Base-by-base conservation (phyloP, 2,329 filamentous ascomycete genomes). In the Pseudocercospora vitis region DNA sequence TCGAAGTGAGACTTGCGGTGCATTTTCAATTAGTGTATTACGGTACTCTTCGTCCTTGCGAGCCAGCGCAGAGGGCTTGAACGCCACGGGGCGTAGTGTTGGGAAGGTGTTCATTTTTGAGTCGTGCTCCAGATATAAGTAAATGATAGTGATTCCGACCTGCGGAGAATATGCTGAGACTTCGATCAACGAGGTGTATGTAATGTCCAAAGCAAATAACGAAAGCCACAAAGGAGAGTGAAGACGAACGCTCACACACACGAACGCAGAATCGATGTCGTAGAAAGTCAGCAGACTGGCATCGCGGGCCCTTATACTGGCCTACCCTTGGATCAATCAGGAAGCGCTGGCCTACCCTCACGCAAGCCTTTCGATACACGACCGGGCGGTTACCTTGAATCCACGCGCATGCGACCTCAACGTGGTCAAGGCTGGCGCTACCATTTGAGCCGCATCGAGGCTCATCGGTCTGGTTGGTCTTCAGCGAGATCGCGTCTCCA, bases 21-120 rank as follows among this genome's bases (percentile, higher is more conserved):
- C 73, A 65, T 84, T 80, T 73, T 85, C 81, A 54, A 84, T 78
- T 76, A 85, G 79, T 58, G 82, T 84, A 80, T 85, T 84, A 80
- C 85, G 80, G 58, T 73, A 70, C 45, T 32, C 57, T 64, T 76
- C 74, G 65, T 76, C 78, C 66, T 76, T 58, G 57, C 57, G 78
- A 73, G 69, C 81, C 81, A 78, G 82, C 80, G 78, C 78, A 73
- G 76, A 75, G 54, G 79, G 74, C 66, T 69, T 74, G 74, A 81
- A 83, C 56, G 74, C 70, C 57, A 76, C 76, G 65, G 78, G 75
- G 65, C 71, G 69, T 70, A 72, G 71, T 63, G 71, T 71, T 62
- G 73, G 68, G 77, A 80, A 80, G 46, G 61, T 72, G 64, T 57
- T 56, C 53, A 52, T 51, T 29, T 59, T 55, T 45, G 12, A 14